A percentile compares a stretch with the other conserved stretches of the same genome.
phyloP scores from a whole-genome alignment of 2,329 filamentous ascomycete genomes.

The Sclerotinia minor region DNA sequence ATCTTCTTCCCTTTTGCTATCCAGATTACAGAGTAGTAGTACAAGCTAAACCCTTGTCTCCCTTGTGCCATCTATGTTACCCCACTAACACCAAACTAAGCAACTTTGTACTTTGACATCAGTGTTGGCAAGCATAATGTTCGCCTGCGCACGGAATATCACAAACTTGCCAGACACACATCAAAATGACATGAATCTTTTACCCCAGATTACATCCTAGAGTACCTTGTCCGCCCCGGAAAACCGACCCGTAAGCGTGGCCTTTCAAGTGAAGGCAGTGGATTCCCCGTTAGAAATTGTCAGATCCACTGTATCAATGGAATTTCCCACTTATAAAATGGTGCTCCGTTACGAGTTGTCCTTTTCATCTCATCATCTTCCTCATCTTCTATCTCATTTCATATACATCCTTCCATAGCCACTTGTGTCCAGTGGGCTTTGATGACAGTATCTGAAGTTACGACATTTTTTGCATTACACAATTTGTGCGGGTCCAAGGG shows the following conservation, averaged over 20 bases:
- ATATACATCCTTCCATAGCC: neutral
- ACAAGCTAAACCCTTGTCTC: neutral
- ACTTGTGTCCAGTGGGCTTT: neutral
- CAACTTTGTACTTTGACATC: neutral
- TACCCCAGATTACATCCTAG: conserved; percentile 16
- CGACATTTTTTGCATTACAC: neutral
- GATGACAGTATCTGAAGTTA: neutral
- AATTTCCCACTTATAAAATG: conserved; percentile 54
- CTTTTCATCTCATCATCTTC: conserved; percentile 41
- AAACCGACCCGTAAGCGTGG: conserved; percentile 3
- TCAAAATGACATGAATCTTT: neutral
- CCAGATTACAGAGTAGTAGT: neutral
- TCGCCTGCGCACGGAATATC: neutral
- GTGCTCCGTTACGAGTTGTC: conserved; percentile 49
- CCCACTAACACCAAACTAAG: neutral
- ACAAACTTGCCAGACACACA: neutral
- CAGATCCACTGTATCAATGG: conserved; percentile 14
- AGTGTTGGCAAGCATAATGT: neutral
- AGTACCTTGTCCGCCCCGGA: neutral
- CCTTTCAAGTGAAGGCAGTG: neutral
- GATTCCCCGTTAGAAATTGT: conserved; percentile 9
- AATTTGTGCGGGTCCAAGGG: conserved; percentile 14
- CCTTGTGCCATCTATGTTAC: neutral
- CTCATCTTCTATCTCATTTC: conserved; percentile 10
- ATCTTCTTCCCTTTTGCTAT: neutral